A percentile compares a stretch with the other conserved stretches of the same genome.
These are phyloP conservation scores for Hymenoscyphus occultus DNA, from an alignment of 2,329 filamentous ascomycete genomes.

Conservation along the genomic window DNA sequence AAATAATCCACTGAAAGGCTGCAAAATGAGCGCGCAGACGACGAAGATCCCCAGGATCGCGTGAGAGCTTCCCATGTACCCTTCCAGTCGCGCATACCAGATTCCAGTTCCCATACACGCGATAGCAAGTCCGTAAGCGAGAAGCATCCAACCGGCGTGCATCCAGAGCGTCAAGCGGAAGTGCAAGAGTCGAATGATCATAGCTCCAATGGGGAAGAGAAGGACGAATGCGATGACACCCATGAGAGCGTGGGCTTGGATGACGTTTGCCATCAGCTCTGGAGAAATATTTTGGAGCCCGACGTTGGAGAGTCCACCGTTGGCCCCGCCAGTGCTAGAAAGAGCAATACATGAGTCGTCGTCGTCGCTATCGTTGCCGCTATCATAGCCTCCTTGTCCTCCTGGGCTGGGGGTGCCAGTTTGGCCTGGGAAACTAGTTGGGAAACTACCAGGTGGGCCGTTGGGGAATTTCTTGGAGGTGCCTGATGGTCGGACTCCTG, in stretches of 20 bases:
- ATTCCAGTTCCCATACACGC: slow-evolving; percentile 58
- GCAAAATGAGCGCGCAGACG: slow-evolving; percentile 50
- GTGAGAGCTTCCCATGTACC: slow-evolving; percentile 38
- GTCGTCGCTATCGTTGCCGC: background rate
- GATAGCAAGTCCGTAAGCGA: slow-evolving; percentile 57
- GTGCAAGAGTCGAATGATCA: slow-evolving; percentile 59
- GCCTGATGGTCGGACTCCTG: no score
- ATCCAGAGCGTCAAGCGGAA: slow-evolving; percentile 39
- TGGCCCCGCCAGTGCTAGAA: no score
- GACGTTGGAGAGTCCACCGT: background rate
- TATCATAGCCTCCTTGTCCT: background rate
- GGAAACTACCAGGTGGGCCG: background rate
- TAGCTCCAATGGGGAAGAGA: slow-evolving; percentile 59
- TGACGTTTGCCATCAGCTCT: slow-evolving; percentile 6
- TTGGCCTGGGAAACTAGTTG: background rate
- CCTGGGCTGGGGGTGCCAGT: background rate
- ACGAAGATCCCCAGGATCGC: slow-evolving; percentile 55
- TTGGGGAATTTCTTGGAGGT: no score
- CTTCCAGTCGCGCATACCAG: slow-evolving; percentile 35
- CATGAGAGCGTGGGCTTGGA: slow-evolving; percentile 52
- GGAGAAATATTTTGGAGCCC: background rate
- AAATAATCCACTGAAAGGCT: slow-evolving; percentile 54
- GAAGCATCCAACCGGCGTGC: slow-evolving; percentile 55
- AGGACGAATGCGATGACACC: slow-evolving; percentile 57
- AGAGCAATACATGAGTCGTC: background rate